Evolutionary conservation across 75 land plant species (phyloP).

Genomic region (Picea sitchensis): DNA sequence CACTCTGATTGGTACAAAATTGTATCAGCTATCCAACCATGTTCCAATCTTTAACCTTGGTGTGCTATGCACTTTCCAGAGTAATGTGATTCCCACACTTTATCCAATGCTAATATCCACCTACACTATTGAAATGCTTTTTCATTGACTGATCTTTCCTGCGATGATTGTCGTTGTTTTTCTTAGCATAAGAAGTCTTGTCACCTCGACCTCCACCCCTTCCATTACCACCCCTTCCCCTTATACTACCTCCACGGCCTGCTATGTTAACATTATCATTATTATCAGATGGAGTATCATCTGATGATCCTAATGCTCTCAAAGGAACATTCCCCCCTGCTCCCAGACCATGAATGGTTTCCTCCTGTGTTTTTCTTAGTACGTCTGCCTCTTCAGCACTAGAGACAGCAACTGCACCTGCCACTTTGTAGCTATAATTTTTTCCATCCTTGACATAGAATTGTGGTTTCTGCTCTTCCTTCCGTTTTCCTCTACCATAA

Average conservation of each 20-base stretch:
- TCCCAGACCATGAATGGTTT: conserved; percentile 76
- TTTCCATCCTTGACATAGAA: conserved; percentile 97
- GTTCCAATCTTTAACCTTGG: no score
- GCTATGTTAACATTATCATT: neutral
- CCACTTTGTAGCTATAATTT: conserved; percentile 94
- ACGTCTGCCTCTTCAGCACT: conserved; percentile 67
- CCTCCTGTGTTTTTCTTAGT: conserved; percentile 55
- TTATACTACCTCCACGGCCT: neutral
- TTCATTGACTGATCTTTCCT: conserved; percentile 82
- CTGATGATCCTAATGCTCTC: neutral
- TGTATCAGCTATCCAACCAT: no score
- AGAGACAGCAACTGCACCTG: conserved; percentile 79
- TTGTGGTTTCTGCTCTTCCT: conserved; percentile 55
- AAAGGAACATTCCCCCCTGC: conserved; percentile 83
- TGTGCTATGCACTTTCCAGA: no score
- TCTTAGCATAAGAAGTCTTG: neutral
- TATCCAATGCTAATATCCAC: conserved; percentile 29
- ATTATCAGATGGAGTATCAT: conserved; percentile 9
- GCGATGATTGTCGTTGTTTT: conserved; percentile 33
- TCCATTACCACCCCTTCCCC: conserved; percentile 31
- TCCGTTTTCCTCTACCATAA: conserved; percentile 11
- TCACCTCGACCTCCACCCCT: conserved; percentile 13
- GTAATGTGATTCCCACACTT: no score
- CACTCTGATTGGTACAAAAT: no score
- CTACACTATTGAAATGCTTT: conserved; percentile 74